Evolutionary conservation across 2,329 filamentous ascomycete species (phyloP).

Genomic region (Alternaria triticimaculans): DNA sequence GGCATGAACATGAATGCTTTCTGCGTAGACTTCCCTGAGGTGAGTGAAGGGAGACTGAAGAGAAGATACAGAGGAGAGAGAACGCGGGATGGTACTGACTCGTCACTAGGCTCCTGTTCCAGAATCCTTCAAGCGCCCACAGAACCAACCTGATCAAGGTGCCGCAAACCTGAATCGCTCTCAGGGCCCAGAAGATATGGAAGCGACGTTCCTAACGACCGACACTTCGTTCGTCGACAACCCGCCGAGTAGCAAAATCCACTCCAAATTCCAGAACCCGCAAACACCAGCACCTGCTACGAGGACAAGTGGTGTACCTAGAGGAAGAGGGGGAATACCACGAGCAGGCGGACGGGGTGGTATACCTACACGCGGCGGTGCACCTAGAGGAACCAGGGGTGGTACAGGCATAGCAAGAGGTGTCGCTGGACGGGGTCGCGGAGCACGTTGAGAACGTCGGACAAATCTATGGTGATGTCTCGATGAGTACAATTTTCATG

Average conservation of each 20-base stretch:
- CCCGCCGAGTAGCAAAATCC: constrained; percentile 65
- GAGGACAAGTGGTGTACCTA: constrained; percentile 24
- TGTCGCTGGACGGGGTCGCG: constrained; percentile 42
- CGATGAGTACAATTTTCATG: not conserved
- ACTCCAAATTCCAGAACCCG: constrained; percentile 50
- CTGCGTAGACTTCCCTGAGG: constrained; percentile 96
- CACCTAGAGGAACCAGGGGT: constrained; percentile 40
- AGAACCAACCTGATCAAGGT: constrained; percentile 35
- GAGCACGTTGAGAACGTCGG: constrained; percentile 21
- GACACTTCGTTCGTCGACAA: constrained; percentile 92
- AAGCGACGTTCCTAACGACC: constrained; percentile 92
- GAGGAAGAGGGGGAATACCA: constrained; percentile 47
- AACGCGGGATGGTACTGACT: not conserved
- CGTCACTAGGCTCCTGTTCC: constrained; percentile 72
- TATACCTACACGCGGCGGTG: constrained; percentile 44
- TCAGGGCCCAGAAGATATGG: constrained; percentile 57
- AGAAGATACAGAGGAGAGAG: not conserved
- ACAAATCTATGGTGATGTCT: constrained; percentile 10
- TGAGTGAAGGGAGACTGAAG: constrained; percentile 46
- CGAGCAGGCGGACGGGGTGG: constrained; percentile 41
- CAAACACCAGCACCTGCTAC: constrained; percentile 38
- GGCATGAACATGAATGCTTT: constrained; percentile 99
- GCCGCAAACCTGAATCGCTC: constrained; percentile 30
- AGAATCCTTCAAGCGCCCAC: constrained; percentile 73
- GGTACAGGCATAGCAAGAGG: constrained; percentile 49